phyloP scores from a whole-genome alignment of 2,329 filamentous ascomycete species.

The Calonectria pteridis region DNA sequence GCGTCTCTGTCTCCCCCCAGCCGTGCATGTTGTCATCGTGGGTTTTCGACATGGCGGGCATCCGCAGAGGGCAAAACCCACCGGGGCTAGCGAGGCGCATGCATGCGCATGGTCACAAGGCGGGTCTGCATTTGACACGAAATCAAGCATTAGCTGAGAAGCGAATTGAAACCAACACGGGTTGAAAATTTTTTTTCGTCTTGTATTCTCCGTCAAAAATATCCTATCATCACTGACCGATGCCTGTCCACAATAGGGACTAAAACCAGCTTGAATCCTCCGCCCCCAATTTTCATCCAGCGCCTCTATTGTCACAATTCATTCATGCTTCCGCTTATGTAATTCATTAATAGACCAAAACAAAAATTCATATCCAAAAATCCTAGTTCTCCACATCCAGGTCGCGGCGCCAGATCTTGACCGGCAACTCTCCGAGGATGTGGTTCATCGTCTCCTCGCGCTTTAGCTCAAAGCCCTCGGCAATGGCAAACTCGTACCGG shows the following conservation, averaged over 20 bases:
- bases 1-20: background rate
- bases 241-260: background rate
- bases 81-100: background rate
- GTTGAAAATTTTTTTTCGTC: background rate
- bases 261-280: background rate
- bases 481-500: slow-evolving; percentile 53
- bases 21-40: background rate
- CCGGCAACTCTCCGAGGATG: slow-evolving; percentile 32
- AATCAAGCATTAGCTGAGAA: background rate
- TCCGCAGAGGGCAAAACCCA: slow-evolving; percentile 3
- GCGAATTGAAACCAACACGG: background rate
- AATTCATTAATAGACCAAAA: background rate
- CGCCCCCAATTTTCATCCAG: background rate
- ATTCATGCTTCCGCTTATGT: slow-evolving; percentile 9
- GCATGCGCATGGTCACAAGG: background rate
- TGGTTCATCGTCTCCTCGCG: slow-evolving; percentile 35
- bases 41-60: background rate
- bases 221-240: background rate
- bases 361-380: background rate
- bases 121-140: slow-evolving; percentile 2
- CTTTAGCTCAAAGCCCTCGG: slow-evolving; percentile 29
- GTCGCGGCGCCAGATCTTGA: slow-evolving; percentile 34
- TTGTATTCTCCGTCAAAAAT: background rate
- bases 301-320: background rate
- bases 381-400: slow-evolving; percentile 19